Percentiles rank a stretch among this genome's conserved stretches.
Evolutionary conservation across 768 basidiomycete genomes (phyloP).

Genomic region (Hericium rajendrae): DNA sequence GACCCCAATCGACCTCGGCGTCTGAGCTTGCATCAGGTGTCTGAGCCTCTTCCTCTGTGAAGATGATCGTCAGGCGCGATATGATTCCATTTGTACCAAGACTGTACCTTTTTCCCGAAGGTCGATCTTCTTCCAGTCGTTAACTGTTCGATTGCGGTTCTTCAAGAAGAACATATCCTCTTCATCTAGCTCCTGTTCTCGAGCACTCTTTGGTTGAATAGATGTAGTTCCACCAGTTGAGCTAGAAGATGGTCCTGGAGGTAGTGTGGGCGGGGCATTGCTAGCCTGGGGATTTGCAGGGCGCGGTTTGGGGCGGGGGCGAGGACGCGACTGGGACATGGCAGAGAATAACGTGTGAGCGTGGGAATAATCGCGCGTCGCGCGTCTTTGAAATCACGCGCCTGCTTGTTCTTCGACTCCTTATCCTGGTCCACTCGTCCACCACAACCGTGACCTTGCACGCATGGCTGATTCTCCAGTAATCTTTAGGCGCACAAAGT

Average conservation of each 20-base stretch:
- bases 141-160: conserved; percentile 46
- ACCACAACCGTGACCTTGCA: not conserved
- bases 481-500: conserved; percentile 34
- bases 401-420: not conserved
- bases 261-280: not conserved
- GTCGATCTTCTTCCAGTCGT: conserved; percentile 52
- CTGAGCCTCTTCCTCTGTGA: conserved; percentile 6
- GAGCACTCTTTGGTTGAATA: conserved; percentile 5
- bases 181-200: conserved; percentile 31
- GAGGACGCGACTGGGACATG: conserved; percentile 1
- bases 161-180: conserved; percentile 64
- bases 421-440: no score
- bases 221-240: conserved; percentile 3
- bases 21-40: conserved; percentile 16
- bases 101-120: conserved; percentile 45
- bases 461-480: conserved; percentile 25
- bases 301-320: conserved; percentile 14
- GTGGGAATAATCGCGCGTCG: not conserved
- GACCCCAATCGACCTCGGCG: conserved; percentile 4
- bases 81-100: not conserved
- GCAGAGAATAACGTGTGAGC: not conserved
- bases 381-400: not conserved
- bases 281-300: conserved; percentile 11
- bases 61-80: not conserved
- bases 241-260: conserved; percentile 7